Evolutionary conservation across 495 filamentous ascomycete genomes (phyloP).

Genomic region (Ascobolus immersus): DNA sequence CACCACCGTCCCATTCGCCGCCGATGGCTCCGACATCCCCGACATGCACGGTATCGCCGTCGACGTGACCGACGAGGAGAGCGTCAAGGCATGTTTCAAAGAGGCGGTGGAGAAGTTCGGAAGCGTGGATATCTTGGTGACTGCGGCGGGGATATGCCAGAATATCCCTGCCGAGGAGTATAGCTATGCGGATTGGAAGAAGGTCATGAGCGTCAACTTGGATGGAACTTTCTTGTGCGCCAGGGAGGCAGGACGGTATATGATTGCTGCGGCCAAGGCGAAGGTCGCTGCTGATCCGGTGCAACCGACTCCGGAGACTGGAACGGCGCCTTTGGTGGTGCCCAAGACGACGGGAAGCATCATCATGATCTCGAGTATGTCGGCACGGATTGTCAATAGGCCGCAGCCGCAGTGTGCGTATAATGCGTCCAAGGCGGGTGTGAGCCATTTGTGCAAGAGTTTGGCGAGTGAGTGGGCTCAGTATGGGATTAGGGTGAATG

Average conservation of each 20-base stretch:
- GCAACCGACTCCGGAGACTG: too few relatives aligned
- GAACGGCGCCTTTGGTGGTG: slow-evolving; percentile 29
- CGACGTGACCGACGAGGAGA: slow-evolving; percentile 29
- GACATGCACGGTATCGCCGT: slow-evolving; percentile 47
- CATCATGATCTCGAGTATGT: slow-evolving; percentile 92
- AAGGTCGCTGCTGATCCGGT: too few relatives aligned
- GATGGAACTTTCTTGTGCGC: slow-evolving; percentile 49
- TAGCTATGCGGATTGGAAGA: slow-evolving; percentile 65
- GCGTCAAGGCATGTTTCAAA: slow-evolving; percentile 1
- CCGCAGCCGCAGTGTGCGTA: slow-evolving; percentile 77
- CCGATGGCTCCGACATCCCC: slow-evolving; percentile 53
- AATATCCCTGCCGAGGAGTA: slow-evolving; percentile 81
- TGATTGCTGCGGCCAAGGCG: too few relatives aligned
- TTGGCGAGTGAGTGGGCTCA: slow-evolving; percentile 78
- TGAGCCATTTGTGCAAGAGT: slow-evolving; percentile 53
- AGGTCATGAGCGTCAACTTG: slow-evolving; percentile 83
- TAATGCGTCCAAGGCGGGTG: slow-evolving; percentile 71
- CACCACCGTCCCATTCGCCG: slow-evolving; percentile 67
- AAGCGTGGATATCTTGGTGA: slow-evolving; percentile 74
- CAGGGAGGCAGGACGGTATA: neutral
- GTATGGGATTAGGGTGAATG: slow-evolving; percentile 66
- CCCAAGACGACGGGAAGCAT: slow-evolving; percentile 69
- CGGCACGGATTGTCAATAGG: slow-evolving; percentile 70
- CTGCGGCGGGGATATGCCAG: slow-evolving; percentile 86
- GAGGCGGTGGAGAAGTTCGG: slow-evolving; percentile 32